Evolutionary conservation across 2,329 filamentous ascomycete genomes (phyloP).

Genomic region (Colletotrichum costaricense): DNA sequence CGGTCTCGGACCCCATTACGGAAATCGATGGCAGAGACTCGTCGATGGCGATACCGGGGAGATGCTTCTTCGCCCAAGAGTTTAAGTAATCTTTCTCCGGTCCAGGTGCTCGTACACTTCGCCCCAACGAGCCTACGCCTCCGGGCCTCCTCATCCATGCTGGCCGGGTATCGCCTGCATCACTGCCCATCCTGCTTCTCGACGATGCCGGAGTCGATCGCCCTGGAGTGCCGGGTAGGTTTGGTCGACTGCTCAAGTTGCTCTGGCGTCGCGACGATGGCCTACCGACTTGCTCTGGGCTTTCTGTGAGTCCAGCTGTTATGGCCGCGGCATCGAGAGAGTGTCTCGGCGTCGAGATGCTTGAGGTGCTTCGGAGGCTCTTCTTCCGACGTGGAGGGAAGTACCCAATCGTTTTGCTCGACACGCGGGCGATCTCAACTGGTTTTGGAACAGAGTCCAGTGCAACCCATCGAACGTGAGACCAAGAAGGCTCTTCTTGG

Average conservation of each 20-base stretch:
- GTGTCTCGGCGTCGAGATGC: conserved; percentile 73
- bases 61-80: conserved; percentile 83
- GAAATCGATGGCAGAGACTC: conserved; percentile 73
- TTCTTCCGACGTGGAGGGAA: conserved; percentile 93
- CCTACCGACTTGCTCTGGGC: conserved; percentile 26
- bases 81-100: conserved; percentile 88
- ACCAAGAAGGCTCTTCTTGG: conserved; percentile 78
- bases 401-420: conserved; percentile 84
- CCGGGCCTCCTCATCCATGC: conserved; percentile 84
- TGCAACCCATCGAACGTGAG: conserved; percentile 89
- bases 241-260: conserved; percentile 49
- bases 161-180: conserved; percentile 53
- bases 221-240: conserved; percentile 40
- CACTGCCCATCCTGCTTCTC: conserved; percentile 51
- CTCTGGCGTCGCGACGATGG: conserved; percentile 56
- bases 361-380: conserved; percentile 75
- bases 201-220: conserved; percentile 47
- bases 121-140: conserved; percentile 85
- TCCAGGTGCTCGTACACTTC: conserved; percentile 78
- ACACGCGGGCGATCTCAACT: conserved; percentile 87
- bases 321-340: conserved; percentile 62
- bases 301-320: conserved; percentile 16
- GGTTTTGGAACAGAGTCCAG: conserved; percentile 76
- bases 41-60: conserved; percentile 82
- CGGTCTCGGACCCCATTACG: conserved; percentile 70